Evolutionary conservation across 164 flowering plant species (phyloP).

Genomic region (Akebia trifoliata): DNA sequence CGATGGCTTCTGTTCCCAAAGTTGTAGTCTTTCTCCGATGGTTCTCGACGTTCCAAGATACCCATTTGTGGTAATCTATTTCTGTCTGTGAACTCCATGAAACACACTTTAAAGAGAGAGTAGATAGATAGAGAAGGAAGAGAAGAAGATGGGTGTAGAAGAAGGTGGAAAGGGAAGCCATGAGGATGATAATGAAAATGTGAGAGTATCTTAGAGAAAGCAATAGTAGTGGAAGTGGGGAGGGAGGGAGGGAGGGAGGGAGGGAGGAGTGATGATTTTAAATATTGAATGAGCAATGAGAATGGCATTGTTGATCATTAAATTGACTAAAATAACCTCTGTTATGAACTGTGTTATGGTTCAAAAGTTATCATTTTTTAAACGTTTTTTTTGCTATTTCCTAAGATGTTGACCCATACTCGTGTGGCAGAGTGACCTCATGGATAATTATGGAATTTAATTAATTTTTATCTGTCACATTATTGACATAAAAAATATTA

Average conservation of each 20-base stretch:
- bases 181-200: slow-evolving; percentile 1
- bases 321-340: slow-evolving; percentile 11
- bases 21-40: slow-evolving; percentile 10
- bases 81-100: slow-evolving; percentile 10
- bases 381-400: too few species aligned
- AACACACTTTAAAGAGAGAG: slow-evolving; percentile 3
- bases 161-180: slow-evolving; percentile 14
- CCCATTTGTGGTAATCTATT: slow-evolving; percentile 31
- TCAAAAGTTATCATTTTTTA: neutral
- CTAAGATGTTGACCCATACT: too few species aligned
- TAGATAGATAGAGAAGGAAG: slow-evolving; percentile 18
- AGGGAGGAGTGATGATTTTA: too few species aligned
- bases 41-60: slow-evolving; percentile 40
- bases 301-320: slow-evolving; percentile 7
- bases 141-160: neutral
- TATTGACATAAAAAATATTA: too few species aligned
- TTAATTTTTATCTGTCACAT: too few species aligned
- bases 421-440: too few species aligned
- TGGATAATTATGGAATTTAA: too few species aligned
- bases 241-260: too few species aligned
- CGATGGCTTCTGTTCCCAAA: neutral
- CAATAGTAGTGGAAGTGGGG: neutral
- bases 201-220: neutral
- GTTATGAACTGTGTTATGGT: neutral
- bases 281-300: slow-evolving; percentile 7